Evolutionary conservation across 345 rosid species (phyloP).

Genomic region (Hibiscus tridactylites): DNA sequence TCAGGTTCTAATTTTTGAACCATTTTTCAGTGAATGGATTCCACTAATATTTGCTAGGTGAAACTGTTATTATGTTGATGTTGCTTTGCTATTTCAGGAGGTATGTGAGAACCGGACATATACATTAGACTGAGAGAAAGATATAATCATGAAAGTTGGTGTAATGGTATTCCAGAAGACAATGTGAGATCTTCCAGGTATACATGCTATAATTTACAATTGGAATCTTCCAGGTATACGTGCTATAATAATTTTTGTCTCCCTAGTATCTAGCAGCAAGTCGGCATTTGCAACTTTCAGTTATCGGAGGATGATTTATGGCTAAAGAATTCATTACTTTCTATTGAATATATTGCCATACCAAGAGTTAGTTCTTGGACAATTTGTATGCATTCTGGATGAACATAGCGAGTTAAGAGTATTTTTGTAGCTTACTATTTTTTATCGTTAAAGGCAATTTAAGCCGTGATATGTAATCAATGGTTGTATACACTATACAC

Average conservation of each 20-base stretch:
- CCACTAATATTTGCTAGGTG: neutral
- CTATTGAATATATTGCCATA: neutral
- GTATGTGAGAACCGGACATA: slow-evolving; percentile 94
- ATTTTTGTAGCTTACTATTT: neutral
- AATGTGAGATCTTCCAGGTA: slow-evolving; percentile 83
- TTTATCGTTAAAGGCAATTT: neutral
- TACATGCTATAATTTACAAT: neutral
- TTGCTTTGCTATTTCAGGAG: slow-evolving; percentile 47
- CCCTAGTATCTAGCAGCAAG: neutral
- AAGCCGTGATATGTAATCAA: neutral
- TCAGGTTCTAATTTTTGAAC: slow-evolving; percentile 50
- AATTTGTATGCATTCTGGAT: neutral
- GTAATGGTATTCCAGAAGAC: slow-evolving; percentile 55
- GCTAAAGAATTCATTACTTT: no score
- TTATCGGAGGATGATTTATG: neutral
- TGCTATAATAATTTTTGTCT: neutral
- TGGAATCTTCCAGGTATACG: neutral
- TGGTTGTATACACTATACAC: neutral
- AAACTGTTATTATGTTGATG: neutral
- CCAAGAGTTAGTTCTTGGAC: neutral
- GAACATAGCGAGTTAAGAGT: neutral
- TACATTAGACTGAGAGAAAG: slow-evolving; percentile 84
- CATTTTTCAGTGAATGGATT: neutral
- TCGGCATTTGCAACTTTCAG: neutral
- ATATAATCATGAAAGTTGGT: slow-evolving; percentile 59